Evolutionary conservation across 257 asterid genomes (phyloP).

Genomic region (Gentiana straminea): DNA sequence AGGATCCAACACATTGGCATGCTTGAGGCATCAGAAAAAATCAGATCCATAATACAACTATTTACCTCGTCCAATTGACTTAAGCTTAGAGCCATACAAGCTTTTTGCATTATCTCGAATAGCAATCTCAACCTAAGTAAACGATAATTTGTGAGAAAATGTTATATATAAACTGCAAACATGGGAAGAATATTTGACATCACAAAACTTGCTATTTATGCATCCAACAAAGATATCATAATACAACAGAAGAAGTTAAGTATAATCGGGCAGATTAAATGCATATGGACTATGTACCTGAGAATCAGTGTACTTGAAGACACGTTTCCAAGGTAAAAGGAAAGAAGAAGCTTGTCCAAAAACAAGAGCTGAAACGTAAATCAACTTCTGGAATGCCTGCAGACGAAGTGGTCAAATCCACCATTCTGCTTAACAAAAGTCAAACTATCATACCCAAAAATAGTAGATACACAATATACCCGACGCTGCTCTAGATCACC

Average conservation of each 20-base stretch:
- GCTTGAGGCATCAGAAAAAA: not conserved
- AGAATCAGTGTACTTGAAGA: conserved; percentile 82
- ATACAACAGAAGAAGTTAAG: not conserved
- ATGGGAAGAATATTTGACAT: not conserved
- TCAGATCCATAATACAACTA: not conserved
- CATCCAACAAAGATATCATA: not conserved
- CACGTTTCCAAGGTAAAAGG: conserved; percentile 98
- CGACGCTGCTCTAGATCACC: conserved; percentile 77
- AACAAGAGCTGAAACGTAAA: conserved; percentile 84
- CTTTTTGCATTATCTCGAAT: conserved; percentile 88
- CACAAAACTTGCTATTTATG: not conserved
- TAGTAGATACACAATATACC: conserved; percentile 30
- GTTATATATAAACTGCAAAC: not conserved
- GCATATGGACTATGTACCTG: conserved; percentile 46
- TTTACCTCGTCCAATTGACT: conserved; percentile 64
- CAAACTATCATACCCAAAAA: conserved; percentile 4
- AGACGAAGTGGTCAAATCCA: conserved; percentile 48
- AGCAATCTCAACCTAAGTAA: conserved; percentile 83
- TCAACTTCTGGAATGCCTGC: conserved; percentile 99
- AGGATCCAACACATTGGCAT: too few relatives aligned
- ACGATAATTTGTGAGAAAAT: conserved; percentile 7
- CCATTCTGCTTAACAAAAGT: conserved; percentile 9
- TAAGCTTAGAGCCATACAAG: conserved; percentile 60
- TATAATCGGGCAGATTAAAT: not conserved
- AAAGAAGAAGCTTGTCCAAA: conserved; percentile 95